Conservation (phyloP, 1,284 basidiomycete genomes). For the Uromyces viciae-fabae region DNA sequence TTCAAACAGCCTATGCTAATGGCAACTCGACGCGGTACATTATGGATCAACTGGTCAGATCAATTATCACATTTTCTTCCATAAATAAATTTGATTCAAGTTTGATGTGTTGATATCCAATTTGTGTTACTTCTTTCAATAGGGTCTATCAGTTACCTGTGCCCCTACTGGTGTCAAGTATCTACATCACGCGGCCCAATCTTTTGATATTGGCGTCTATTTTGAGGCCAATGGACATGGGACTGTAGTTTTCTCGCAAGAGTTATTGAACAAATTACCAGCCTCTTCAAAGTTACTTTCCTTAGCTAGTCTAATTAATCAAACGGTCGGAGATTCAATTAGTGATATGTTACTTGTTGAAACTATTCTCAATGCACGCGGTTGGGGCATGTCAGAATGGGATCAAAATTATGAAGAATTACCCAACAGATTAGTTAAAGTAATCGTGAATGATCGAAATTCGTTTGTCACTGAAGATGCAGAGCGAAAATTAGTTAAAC, state of each 20-base stretch:
- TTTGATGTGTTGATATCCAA: neutral
- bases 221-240: slow-evolving; percentile 99
- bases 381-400: slow-evolving; percentile 82
- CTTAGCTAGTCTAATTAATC: slow-evolving; percentile 84
- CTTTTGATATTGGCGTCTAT: slow-evolving; percentile 92
- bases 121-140: slow-evolving; percentile 25
- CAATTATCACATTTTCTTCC: slow-evolving; percentile 12
- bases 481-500: slow-evolving; percentile 78
- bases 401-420: slow-evolving; percentile 88
- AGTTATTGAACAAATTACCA: slow-evolving; percentile 58
- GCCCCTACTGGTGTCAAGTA: slow-evolving; percentile 97
- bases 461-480: slow-evolving; percentile 90
- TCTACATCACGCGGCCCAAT: slow-evolving; percentile 92
- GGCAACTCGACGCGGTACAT: slow-evolving; percentile 93
- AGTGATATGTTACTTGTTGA: slow-evolving; percentile 96
- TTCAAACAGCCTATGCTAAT: slow-evolving; percentile 98
- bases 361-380: slow-evolving; percentile 79
- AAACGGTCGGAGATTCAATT: slow-evolving; percentile 95
- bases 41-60: slow-evolving; percentile 62
- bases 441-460: slow-evolving; percentile 77
- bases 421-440: slow-evolving; percentile 95
- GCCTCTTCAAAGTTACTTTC: slow-evolving; percentile 66
- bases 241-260: slow-evolving; percentile 85
- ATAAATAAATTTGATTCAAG: neutral
- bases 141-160: slow-evolving; percentile 90